Conservation (phyloP, 805 yeast genomes). For the Metschnikowia continentalis region DNA sequence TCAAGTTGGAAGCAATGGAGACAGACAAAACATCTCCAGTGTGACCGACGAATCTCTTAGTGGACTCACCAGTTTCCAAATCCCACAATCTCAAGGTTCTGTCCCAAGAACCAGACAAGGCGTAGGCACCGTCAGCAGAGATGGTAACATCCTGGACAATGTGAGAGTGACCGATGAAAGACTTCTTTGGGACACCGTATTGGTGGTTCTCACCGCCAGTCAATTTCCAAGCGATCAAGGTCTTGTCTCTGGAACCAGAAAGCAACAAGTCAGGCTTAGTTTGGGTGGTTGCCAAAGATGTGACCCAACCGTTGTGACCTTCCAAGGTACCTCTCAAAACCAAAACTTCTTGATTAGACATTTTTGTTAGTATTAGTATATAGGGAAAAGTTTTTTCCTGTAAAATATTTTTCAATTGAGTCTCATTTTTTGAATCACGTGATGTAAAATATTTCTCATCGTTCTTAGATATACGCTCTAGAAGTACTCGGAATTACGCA, state of each 20-base stretch:
- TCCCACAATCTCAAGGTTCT: conserved; percentile 99
- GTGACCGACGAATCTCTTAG: conserved; percentile 97
- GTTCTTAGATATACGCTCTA: conserved; percentile 25
- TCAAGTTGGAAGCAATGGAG: conserved; percentile 91
- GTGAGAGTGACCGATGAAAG: conserved; percentile 98
- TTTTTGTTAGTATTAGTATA: conserved; percentile 22
- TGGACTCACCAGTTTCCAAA: conserved; percentile 87
- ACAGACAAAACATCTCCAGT: conserved; percentile 95
- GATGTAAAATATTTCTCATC: conserved; percentile 3
- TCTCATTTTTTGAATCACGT: conserved; percentile 17
- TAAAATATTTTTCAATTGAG: conserved; percentile 3
- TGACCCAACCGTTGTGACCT: conserved; percentile 86
- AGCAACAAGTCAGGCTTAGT: conserved; percentile 96
- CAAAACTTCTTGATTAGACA: conserved; percentile 92
- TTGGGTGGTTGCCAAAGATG: conserved; percentile 95
- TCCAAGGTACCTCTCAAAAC: conserved; percentile 99
- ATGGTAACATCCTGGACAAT: conserved; percentile 96
- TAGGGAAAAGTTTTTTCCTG: conserved; percentile 10
- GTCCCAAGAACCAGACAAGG: conserved; percentile 99
- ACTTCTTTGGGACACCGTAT: conserved; percentile 97
- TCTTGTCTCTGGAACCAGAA: conserved; percentile 98
- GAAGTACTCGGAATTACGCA: conserved; percentile 39
- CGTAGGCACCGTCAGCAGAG: conserved; percentile 96
- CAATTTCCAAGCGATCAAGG: conserved; percentile 96
- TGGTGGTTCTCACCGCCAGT: conserved; percentile 86